phyloP scores from a whole-genome alignment of 2,329 filamentous ascomycete species.

The Capronia coronata region DNA sequence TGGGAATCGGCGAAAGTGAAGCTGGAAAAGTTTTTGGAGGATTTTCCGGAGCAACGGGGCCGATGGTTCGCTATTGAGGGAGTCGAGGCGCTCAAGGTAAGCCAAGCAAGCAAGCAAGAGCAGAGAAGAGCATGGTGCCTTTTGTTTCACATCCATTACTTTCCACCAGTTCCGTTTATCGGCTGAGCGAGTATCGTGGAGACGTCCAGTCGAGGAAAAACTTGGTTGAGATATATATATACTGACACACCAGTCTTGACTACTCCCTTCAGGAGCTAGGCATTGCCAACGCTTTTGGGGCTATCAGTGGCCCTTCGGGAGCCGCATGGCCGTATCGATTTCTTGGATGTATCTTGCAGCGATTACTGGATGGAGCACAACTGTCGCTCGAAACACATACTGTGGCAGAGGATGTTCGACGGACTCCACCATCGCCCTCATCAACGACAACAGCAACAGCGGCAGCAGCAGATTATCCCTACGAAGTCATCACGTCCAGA shows the following conservation, averaged over 20 bases:
- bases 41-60: constrained; percentile 21
- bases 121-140: too few relatives aligned
- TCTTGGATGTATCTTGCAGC: constrained; percentile 29
- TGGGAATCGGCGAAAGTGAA: constrained; percentile 21
- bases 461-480: constrained; percentile 28
- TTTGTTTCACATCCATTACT: too few relatives aligned
- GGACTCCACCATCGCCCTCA: constrained; percentile 3
- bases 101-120: constrained; percentile 1
- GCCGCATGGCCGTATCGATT: constrained; percentile 37
- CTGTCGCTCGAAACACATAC: constrained; percentile 29
- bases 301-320: constrained; percentile 30
- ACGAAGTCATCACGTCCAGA: constrained; percentile 34
- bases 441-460: too few relatives aligned
- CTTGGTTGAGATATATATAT: too few relatives aligned
- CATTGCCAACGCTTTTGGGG: constrained; percentile 16
- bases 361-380: constrained; percentile 12
- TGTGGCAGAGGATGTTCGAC: constrained; percentile 13
- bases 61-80: constrained; percentile 16
- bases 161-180: too few relatives aligned
- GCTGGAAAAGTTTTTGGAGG: constrained; percentile 16
- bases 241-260: too few relatives aligned
- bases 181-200: too few relatives aligned
- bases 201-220: too few relatives aligned
- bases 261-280: constrained; percentile 21
- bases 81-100: constrained; percentile 22